These are phyloP conservation scores for Wallacemonas sp. DNA, from an alignment of 208 protist species.

Conservation along the genomic window DNA sequence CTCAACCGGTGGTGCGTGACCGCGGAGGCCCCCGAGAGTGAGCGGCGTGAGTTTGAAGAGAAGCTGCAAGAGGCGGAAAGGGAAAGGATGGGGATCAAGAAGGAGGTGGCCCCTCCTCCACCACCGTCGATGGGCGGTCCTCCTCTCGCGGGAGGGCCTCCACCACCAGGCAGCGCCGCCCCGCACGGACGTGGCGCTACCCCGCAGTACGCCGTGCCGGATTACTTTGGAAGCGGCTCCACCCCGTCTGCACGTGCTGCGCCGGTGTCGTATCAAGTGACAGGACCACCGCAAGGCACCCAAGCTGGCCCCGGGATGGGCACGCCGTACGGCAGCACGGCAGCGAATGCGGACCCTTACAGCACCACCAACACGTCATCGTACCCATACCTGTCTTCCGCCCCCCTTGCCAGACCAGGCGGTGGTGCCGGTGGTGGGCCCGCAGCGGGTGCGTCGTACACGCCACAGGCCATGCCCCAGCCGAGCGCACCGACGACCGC, in stretches of 20 bases:
- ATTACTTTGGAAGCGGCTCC: constrained; percentile 48
- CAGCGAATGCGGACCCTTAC: neutral
- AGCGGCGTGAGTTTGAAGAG: constrained; percentile 59
- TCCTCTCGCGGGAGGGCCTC: constrained; percentile 3
- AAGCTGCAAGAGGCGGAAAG: constrained; percentile 61
- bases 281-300: no score
- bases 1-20: constrained; percentile 77
- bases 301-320: no score
- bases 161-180: constrained; percentile 12
- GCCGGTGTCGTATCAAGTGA: no score
- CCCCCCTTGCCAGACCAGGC: no score
- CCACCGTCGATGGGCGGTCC: constrained; percentile 23
- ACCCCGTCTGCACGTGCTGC: neutral
- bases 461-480: neutral
- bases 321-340: no score
- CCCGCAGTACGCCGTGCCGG: constrained; percentile 68
- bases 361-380: no score
- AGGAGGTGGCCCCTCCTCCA: constrained; percentile 36
- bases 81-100: constrained; percentile 40
- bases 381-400: no score
- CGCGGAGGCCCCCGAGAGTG: constrained; percentile 64
- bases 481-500: neutral
- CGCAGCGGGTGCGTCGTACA: neutral
- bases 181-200: constrained; percentile 12
- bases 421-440: no score